These are phyloP conservation scores for Pichia sp. DNA, from an alignment of 1,139 yeast genomes.

Conservation along the genomic window DNA sequence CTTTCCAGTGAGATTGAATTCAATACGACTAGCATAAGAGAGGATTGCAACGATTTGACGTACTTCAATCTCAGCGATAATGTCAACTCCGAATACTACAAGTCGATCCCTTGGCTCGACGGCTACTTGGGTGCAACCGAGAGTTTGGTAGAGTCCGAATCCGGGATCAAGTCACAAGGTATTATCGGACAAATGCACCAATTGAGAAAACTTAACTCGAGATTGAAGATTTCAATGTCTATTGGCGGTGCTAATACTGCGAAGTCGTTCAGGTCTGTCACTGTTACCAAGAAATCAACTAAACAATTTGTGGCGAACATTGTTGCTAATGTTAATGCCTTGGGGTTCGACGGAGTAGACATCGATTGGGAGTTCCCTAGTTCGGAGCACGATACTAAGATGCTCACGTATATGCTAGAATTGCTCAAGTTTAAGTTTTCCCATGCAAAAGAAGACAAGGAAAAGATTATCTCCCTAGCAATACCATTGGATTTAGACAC, in stretches of 20 bases:
- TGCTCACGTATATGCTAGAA: conserved; percentile 43
- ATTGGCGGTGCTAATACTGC: conserved; percentile 87
- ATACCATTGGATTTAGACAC: conserved; percentile 63
- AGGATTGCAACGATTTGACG: conserved; percentile 3
- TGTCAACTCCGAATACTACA: not conserved
- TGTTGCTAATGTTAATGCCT: conserved; percentile 42
- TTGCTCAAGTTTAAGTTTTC: not conserved
- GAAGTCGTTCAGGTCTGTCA: conserved; percentile 46
- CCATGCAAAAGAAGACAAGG: conserved; percentile 14
- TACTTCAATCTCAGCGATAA: not conserved
- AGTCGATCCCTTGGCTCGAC: conserved; percentile 8
- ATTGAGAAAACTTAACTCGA: conserved; percentile 45
- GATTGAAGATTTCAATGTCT: conserved; percentile 61
- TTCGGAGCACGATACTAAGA: conserved; percentile 41
- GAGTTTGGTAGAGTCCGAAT: not conserved
- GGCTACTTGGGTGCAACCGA: not conserved
- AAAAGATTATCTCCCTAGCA: conserved; percentile 58
- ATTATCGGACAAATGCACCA: conserved; percentile 49
- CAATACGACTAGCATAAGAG: conserved; percentile 4
- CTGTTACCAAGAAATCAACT: conserved; percentile 36
- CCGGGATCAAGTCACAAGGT: conserved; percentile 19
- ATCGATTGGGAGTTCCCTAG: conserved; percentile 94
- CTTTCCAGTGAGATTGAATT: conserved; percentile 12
- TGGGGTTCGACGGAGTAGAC: conserved; percentile 86
- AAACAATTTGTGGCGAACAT: conserved; percentile 49